phyloP scores from a whole-genome alignment of 257 asterid species.

The Solanum paucissectum region DNA sequence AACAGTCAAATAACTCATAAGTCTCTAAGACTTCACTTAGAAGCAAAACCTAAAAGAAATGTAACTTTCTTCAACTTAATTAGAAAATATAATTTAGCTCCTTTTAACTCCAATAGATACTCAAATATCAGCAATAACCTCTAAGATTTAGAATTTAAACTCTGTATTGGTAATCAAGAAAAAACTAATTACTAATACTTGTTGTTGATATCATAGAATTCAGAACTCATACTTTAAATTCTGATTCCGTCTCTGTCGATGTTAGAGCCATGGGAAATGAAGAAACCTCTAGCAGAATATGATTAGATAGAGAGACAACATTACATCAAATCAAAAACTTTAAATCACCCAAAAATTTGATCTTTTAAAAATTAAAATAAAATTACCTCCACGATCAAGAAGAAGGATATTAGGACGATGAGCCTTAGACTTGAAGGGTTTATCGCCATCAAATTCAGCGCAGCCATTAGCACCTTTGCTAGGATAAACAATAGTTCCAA shows the following conservation, averaged over 20 bases:
- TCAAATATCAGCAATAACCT: not conserved
- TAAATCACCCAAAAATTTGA: not conserved
- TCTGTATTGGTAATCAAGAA: not conserved
- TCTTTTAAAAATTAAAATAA: too few relatives aligned
- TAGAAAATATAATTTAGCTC: not conserved
- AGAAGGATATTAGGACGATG: slow-evolving; percentile 68
- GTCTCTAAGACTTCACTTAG: not conserved
- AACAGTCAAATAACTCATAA: not conserved
- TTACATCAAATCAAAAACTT: not conserved
- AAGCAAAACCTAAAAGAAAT: not conserved
- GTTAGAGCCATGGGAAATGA: not conserved
- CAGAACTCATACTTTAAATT: not conserved
- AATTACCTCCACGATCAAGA: slow-evolving; percentile 84
- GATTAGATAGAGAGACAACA: not conserved
- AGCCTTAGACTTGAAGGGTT: slow-evolving; percentile 66
- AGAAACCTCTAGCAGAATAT: not conserved
- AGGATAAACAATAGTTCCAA: slow-evolving; percentile 62
- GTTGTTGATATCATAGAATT: not conserved
- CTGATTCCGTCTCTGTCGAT: not conserved
- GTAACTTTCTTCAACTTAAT: not conserved
- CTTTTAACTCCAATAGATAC: not conserved
- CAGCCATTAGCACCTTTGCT: slow-evolving; percentile 38
- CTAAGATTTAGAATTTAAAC: not conserved
- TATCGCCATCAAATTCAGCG: slow-evolving; percentile 46
- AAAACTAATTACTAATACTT: not conserved